Evolutionary conservation across 305 asterid genomes (phyloP), one percentile per base, ranked within the genome.

Genomic region (Fraxinus sp.): DNA sequence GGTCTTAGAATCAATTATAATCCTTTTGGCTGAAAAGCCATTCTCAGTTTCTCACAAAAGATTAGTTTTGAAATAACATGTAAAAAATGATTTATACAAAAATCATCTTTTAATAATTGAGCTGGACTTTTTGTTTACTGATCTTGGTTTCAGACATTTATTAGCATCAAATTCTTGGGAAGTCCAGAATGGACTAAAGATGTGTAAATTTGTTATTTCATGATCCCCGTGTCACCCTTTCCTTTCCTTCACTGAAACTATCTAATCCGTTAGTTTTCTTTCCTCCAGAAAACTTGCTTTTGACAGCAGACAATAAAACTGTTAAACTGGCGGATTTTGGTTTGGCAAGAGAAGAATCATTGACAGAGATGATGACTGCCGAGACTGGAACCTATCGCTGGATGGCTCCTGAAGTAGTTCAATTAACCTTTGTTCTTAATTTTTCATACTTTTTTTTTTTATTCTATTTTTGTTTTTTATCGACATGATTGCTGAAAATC

Each of bases 311-410:
- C 86, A 95, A 90, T 33, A 93, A 91, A 87, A 94, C 97, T 2
- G 86, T 95, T 44, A 95, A 95, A 87, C 94, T 95, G 30, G 99
- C 97, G 4, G 99, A 95, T 90, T 95, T 95, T 86, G 99, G 99
- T 83, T 89, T 95, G 91, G 99, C 99, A 81, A 90, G 99, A 87
- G 99, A 95, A 88, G 99, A 95, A 85, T 86, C 99, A 1, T 79
- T 95, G 92, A 95, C 99, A 30, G 99, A 95, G 91, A 95, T 95
- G 99, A 95, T 95, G 99, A 95, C 99, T 36, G 98, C 99, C 30
- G 99, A 95, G 88, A 95, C 99, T 0, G 99, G 99, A 89, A 95
- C 99, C 18, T 95, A 95, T 78, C 99, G 98, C 77, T 93, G 99
- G 99, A 95, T 95, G 99, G 99, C 99, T 66, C 99, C 99, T 28